These are phyloP conservation scores for Sisymbrium irio DNA, from an alignment of 345 rosid species.

Conservation along the genomic window DNA sequence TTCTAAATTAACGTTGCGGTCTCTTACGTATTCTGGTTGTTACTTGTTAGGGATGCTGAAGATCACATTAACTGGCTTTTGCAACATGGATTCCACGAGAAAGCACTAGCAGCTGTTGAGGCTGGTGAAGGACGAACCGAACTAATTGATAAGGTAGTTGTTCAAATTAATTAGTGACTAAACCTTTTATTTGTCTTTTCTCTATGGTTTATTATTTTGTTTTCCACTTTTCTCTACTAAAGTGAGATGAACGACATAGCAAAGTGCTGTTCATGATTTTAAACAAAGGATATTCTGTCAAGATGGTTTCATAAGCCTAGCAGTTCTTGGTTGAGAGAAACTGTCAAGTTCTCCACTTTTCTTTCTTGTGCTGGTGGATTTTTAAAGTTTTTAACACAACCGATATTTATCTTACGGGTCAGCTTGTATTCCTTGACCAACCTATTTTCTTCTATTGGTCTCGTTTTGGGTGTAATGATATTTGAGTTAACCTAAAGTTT, in stretches of 20 bases:
- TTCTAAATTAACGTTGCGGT: neutral
- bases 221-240: neutral
- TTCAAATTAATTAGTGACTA: neutral
- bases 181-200: slow-evolving; percentile 5
- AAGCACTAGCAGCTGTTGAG: slow-evolving; percentile 97
- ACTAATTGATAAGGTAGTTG: slow-evolving; percentile 88
- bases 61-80: slow-evolving; percentile 99
- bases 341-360: neutral
- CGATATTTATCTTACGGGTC: neutral
- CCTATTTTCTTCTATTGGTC: neutral
- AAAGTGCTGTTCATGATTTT: neutral
- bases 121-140: slow-evolving; percentile 93
- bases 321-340: neutral
- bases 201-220: neutral
- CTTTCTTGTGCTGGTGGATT: neutral
- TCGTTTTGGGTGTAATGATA: neutral
- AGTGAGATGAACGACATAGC: neutral
- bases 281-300: neutral
- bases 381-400: neutral
- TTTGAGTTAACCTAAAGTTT: slow-evolving; percentile 9
- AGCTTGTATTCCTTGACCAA: neutral
- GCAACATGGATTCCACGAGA: slow-evolving; percentile 97
- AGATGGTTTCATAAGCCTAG: slow-evolving; percentile 8
- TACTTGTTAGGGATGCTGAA: slow-evolving; percentile 80
- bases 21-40: slow-evolving; percentile 16